These are phyloP conservation scores for Ustilago hordei DNA, from an alignment of 1,284 basidiomycete species.

Conservation along the genomic window DNA sequence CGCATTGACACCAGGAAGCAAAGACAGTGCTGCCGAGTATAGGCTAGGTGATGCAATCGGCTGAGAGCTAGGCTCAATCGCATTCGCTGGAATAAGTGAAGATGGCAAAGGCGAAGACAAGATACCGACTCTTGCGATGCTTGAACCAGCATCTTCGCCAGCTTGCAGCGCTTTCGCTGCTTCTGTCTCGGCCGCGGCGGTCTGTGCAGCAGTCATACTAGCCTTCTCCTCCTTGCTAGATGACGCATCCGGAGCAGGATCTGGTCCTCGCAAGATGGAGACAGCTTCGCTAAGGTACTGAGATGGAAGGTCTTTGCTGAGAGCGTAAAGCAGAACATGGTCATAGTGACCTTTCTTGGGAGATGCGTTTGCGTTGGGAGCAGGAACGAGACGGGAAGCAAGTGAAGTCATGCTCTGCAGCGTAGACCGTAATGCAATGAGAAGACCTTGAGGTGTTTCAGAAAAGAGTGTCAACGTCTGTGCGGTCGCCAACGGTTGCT, in stretches of 20 bases:
- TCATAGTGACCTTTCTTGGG: constrained; percentile 27
- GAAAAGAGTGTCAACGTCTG: constrained; percentile 58
- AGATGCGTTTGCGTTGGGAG: constrained; percentile 13
- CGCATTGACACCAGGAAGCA: constrained; percentile 48
- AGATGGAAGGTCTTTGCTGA: constrained; percentile 57
- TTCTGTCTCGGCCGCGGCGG: constrained; percentile 24
- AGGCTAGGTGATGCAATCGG: constrained; percentile 37
- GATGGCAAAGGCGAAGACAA: constrained; percentile 50
- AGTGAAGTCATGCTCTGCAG: constrained; percentile 49
- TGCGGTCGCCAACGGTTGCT: constrained; percentile 53
- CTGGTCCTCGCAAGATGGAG: constrained; percentile 39
- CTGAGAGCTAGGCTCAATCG: constrained; percentile 34
- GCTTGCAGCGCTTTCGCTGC: constrained; percentile 3
- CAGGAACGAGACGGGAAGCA: constrained; percentile 29
- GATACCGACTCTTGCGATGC: constrained; percentile 48
- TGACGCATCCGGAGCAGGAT: constrained; percentile 9
- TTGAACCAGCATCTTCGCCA: constrained; percentile 11
- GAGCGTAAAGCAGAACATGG: constrained; percentile 53
- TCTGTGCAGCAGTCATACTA: constrained; percentile 34
- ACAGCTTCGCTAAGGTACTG: constrained; percentile 50
- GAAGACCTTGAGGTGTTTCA: constrained; percentile 42
- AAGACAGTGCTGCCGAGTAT: constrained; percentile 52
- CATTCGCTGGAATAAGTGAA: constrained; percentile 47
- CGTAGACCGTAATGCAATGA: constrained; percentile 55
- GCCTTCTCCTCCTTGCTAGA: constrained; percentile 10